phyloP scores from a whole-genome alignment of 495 filamentous ascomycete genomes.

The Penicillium flavigenum region DNA sequence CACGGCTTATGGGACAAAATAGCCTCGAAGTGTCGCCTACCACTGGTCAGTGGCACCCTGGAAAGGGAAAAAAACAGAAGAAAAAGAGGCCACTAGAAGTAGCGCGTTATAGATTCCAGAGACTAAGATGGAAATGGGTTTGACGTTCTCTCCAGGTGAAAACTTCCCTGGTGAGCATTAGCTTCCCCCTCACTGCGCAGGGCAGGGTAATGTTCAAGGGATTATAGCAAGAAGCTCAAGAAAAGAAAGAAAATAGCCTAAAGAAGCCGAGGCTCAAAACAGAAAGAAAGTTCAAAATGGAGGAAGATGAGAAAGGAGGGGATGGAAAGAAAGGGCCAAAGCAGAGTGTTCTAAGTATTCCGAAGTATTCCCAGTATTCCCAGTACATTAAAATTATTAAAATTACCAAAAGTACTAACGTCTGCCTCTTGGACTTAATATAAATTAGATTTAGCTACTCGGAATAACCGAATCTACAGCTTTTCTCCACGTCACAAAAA shows the following conservation, averaged over 20 bases:
- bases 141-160: not conserved
- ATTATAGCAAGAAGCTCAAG: conserved; percentile 5
- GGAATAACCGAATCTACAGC: conserved; percentile 16
- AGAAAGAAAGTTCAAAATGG: conserved; percentile 13
- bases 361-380: conserved; percentile 11
- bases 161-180: not conserved
- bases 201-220: not conserved
- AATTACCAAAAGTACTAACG: conserved; percentile 26
- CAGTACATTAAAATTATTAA: conserved; percentile 22
- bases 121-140: conserved; percentile 6
- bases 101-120: conserved; percentile 29
- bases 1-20: conserved; percentile 24
- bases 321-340: conserved; percentile 22
- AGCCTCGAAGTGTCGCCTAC: conserved; percentile 24
- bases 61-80: conserved; percentile 9
- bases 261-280: conserved; percentile 9
- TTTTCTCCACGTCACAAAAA: not conserved
- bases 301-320: conserved; percentile 18
- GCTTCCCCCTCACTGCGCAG: not conserved
- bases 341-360: not conserved
- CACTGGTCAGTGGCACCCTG: conserved; percentile 25
- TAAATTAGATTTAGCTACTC: conserved; percentile 8
- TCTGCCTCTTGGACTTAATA: conserved; percentile 10
- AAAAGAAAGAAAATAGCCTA: conserved; percentile 14
- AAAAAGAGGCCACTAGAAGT: conserved; percentile 26